Conservation (phyloP, 768 basidiomycete species). For the Suillus decipiens region DNA sequence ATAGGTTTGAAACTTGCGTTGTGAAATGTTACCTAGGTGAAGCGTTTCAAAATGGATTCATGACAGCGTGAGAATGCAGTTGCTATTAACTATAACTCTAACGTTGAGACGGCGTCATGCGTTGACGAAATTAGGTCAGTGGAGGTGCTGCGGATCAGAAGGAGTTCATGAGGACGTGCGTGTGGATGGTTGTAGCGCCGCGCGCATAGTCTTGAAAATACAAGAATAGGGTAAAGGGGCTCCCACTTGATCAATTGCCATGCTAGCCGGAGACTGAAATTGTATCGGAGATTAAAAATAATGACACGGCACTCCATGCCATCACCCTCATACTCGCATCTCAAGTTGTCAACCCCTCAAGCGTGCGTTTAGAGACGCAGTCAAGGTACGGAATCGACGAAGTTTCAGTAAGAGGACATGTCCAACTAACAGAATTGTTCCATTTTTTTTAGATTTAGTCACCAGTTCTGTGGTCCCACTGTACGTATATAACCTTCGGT, state of each 20-base stretch:
- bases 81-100: not conserved
- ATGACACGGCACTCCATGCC: constrained; percentile 31
- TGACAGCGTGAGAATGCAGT: not conserved
- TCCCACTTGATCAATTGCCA: not conserved
- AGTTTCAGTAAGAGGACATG: not conserved
- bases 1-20: not conserved
- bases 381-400: not conserved
- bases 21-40: not conserved
- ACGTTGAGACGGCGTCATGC: not conserved
- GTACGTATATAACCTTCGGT: constrained; percentile 1
- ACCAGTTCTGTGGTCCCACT: not conserved
- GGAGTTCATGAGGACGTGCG: not conserved
- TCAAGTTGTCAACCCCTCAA: constrained; percentile 11
- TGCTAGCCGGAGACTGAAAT: constrained; percentile 2
- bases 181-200: not conserved
- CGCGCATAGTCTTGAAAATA: not conserved
- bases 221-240: not conserved
- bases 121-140: not conserved
- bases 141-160: not conserved
- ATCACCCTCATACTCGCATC: constrained; percentile 16
- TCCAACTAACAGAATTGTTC: not conserved
- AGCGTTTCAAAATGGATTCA: not conserved
- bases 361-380: not conserved
- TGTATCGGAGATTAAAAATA: constrained; percentile 19
- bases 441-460: not conserved